A percentile compares a stretch with the other conserved stretches of the same genome.
Conservation (phyloP, 306 rosid genomes). For the Fragaria iinumae region DNA sequence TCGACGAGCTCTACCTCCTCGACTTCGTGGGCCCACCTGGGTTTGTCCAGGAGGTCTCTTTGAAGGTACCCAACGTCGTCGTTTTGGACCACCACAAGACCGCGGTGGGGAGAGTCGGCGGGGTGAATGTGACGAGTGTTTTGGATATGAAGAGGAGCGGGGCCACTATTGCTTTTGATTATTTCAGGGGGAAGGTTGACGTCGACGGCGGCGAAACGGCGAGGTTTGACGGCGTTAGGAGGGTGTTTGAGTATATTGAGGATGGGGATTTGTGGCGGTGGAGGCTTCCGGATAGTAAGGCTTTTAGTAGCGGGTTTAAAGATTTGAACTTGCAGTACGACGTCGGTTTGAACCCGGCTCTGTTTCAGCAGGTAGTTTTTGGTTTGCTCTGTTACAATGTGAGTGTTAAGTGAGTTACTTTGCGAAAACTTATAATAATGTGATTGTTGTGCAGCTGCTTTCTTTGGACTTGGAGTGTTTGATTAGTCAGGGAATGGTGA, state of each 20-base stretch:
- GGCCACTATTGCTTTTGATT: constrained; percentile 90
- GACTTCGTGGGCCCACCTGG: constrained; percentile 78
- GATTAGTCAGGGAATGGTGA: constrained; percentile 56
- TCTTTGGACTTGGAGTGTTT: constrained; percentile 59
- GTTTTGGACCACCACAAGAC: constrained; percentile 94
- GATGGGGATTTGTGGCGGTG: constrained; percentile 95
- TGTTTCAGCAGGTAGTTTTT: constrained; percentile 58
- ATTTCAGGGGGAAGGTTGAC: constrained; percentile 50
- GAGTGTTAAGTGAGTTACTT: background rate
- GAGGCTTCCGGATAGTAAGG: constrained; percentile 73
- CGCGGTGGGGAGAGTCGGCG: constrained; percentile 48
- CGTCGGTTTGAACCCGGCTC: constrained; percentile 45
- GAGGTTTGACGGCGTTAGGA: constrained; percentile 48
- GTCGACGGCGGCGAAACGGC: constrained; percentile 10
- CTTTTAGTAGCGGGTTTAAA: constrained; percentile 74
- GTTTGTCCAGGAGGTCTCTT: constrained; percentile 58
- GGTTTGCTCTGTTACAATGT: background rate
- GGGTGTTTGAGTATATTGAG: constrained; percentile 66
- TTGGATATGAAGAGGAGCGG: constrained; percentile 82
- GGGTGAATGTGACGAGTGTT: constrained; percentile 45
- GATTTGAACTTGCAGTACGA: constrained; percentile 63
- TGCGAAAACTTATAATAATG: background rate
- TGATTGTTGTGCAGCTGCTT: constrained; percentile 55
- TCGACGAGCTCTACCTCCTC: constrained; percentile 65
- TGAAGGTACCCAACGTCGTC: constrained; percentile 57